Evolutionary conservation across 352 stramenopile species (phyloP), one percentile per base, ranked within the genome.

Genomic region (Globisporangium heterothallicum): DNA sequence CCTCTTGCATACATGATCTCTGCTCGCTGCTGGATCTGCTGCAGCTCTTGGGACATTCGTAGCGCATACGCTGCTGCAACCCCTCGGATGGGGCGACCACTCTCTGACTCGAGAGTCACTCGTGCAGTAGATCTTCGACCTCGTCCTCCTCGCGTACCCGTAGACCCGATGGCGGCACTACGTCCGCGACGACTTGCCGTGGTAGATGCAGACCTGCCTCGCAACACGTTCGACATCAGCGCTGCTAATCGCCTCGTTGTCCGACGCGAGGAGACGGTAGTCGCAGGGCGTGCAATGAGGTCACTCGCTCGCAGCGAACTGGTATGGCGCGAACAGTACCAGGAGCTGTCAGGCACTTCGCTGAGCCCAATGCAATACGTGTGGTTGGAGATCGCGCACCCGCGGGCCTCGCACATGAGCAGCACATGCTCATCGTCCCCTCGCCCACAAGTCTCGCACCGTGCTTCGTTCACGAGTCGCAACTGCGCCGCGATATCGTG

Each of bases 361-460:
- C 44, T 60, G 6, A 94, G 59, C 0, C 75, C 76, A 22, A 88
- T 68, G 41, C 83, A 94, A 50, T 88, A 91, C 30, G 80, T 94
- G 55, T 94, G 83, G 38, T 64, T 78, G 4, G 78, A 62, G 27
- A 76, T 55, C n/a, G 70, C 61, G 43, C 83, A 94, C n/a, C 66
- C 63, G 0, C 72, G 63, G 8, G 68, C 74, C 32, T 92, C 81
- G 42, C 83, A 94, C 62, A 94, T 59, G 21, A 94, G 62, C 35
- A 94, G 58, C 63, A 91, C 74, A 43, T 90, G 79, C 53, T 90
- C 83, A 41, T 92, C 74, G 22, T 94, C 78, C 18, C 76, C 83
- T 34, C 76, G 78, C 9, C 83, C 78, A 41, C 83, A 94, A 35
- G 73, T 58, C 43, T 84, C 66, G 53, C 83, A 94, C 9, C 74